Evolutionary conservation across 208 protist genomes (phyloP), one percentile per base, ranked within the genome.

Genomic region (Spongospora subterranea): DNA sequence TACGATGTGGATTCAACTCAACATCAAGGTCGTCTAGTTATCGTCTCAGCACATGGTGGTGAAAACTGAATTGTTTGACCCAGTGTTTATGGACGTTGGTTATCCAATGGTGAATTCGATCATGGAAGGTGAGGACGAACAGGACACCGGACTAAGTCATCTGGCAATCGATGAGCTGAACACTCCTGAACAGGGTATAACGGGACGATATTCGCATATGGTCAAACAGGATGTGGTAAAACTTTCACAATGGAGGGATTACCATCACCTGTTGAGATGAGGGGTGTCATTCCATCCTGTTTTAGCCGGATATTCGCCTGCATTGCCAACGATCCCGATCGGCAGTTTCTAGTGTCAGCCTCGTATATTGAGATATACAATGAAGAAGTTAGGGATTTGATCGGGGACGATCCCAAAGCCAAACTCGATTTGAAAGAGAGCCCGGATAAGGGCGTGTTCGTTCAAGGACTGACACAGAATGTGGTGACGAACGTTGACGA

Each of bases 321-420:
- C 71, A 93, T 93, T 43, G 20, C 35, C 0, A 46, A 35, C 35
- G 71, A 82, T 0, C 65, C 64, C 24, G 41, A 90, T 24, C 39
- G 1, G 20, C 41, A 39, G n/a, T 94, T 90, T 46, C 0, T 65
- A 0, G 45, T 95, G 20, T 24, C 45, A 29, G 91, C 46, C 0
- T 91, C 93, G 11, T 94, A 92, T 82, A 60, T 95, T 6, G 93
- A 95, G 89, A 94, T 95, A 77, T 94, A 95, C 76, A 94, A 93
- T 88, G 94, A 95, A 77, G 92, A 95, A 90, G 88, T 95, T 46
- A 46, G 41, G 53, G 93, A 95, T 76, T 89, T 95, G 43, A 92
- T 95, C 40, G 90, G 71, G 35, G 89, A 90, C 40, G 65, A 92
- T 17, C 66, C 54, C 1, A 91, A 91, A 32, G 6, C 0, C 1